A percentile compares a stretch with the other conserved stretches of the same genome.
phyloP scores from a whole-genome alignment of 1,284 basidiomycete genomes.

The Kwoniella shivajii region DNA sequence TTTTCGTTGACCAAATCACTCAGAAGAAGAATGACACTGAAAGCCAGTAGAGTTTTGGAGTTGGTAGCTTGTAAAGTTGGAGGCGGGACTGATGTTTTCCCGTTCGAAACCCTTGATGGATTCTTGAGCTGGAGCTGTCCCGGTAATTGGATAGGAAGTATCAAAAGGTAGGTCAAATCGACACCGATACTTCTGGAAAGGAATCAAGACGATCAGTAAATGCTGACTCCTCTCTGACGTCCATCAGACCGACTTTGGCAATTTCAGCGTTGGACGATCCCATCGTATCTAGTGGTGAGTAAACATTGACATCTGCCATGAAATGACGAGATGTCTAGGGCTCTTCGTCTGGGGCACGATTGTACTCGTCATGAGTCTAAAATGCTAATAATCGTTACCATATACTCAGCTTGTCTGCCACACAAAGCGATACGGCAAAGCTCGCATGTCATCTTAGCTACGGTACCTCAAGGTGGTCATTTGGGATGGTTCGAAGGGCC shows the following conservation, averaged over 20 bases:
- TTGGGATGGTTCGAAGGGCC: slow-evolving; percentile 81
- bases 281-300: slow-evolving; percentile 62
- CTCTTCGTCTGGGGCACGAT: too few relatives aligned
- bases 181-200: background rate
- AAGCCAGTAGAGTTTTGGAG: slow-evolving; percentile 29
- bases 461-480: slow-evolving; percentile 81
- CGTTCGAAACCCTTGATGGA: slow-evolving; percentile 26
- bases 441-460: slow-evolving; percentile 66
- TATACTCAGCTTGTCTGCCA: slow-evolving; percentile 50
- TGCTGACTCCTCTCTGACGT: background rate
- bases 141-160: slow-evolving; percentile 28
- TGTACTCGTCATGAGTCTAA: too few relatives aligned
- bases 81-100: slow-evolving; percentile 25
- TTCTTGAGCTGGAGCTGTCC: slow-evolving; percentile 51
- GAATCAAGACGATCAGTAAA: background rate
- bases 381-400: background rate
- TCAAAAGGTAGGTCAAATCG: slow-evolving; percentile 29
- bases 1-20: slow-evolving; percentile 18
- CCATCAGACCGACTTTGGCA: slow-evolving; percentile 60
- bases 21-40: slow-evolving; percentile 20
- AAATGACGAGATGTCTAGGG: too few relatives aligned
- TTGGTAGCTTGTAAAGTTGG: slow-evolving; percentile 29
- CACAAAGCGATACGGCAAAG: slow-evolving; percentile 62
- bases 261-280: slow-evolving; percentile 89
- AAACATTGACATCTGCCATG: background rate